Base-by-base conservation (phyloP, 1,139 yeast genomes). In the Suhomyces kunorum region DNA sequence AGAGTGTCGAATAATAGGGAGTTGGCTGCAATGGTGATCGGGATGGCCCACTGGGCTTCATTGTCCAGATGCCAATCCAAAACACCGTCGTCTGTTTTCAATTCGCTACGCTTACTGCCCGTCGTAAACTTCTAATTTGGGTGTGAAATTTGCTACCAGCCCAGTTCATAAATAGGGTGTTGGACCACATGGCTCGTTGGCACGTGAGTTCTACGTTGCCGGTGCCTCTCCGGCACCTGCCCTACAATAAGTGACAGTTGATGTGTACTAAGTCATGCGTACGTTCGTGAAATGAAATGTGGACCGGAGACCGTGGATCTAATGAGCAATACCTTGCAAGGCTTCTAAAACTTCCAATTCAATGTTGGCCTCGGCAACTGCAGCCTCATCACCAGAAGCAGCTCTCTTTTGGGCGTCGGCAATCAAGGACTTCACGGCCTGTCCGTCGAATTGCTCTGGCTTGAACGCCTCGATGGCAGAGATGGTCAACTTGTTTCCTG, bases 281-380 rank as follows among this genome's bases (percentile, higher is more conserved):
- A 38, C 41, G 37, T 38, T 36, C 41, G 41, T 38, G 34, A 38
- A 38, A 38, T 38, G 41, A 38, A 32, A 28, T 37, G 28, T 32
- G 35, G 39, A 26, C 28, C 9, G 8, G 9, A 17, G 26, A 14
- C 28, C 29, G 32, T n/a, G 15, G 33, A 38, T 38, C 66, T 81
- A 87, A 75, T 89, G 89, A 64, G 94, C 90, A 66, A 86, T 86
- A 55, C 84, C 80, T 66, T 86, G 85, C 67, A 92, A 79, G 60
- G 96, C 95, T 80, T 90, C 96, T 64, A 92, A 83, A 45, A 92
- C 96, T 74, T 92, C 97, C 65, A 92, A 78, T 77, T 90, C 95
- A 63, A 92, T 87, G 66, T 83, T 82, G 57, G 98, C 98, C 73
- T 87, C 95, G 54, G 96, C 95, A 58, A 94, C 94, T 50, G 81